Conservation (phyloP, 2,329 filamentous ascomycete genomes). For the Chaetomiaceae sp. region DNA sequence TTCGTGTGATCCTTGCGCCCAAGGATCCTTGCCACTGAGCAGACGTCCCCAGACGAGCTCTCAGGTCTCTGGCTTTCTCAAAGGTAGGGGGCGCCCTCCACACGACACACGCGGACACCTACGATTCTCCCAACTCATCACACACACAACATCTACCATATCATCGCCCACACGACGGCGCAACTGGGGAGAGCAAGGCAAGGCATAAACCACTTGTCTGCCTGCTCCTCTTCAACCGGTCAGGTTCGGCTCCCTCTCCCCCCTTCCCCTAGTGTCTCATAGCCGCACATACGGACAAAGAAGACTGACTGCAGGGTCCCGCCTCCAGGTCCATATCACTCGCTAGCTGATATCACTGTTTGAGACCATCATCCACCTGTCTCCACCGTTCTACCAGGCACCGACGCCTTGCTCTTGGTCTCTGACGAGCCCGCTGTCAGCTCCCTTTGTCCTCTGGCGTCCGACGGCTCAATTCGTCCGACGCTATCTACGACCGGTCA, state of each 20-base stretch:
- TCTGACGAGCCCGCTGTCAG: conserved; percentile 13
- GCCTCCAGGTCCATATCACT: conserved; percentile 15
- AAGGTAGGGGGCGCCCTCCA: conserved; percentile 25
- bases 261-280: conserved; percentile 31
- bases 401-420: conserved; percentile 14
- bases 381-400: conserved; percentile 16
- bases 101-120: conserved; percentile 1
- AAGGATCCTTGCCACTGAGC: conserved; percentile 22
- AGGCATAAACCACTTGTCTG: too few species aligned
- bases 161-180: not conserved
- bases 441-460: conserved; percentile 20
- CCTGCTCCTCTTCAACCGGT: conserved; percentile 26
- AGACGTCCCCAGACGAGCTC: not conserved
- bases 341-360: conserved; percentile 25
- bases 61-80: conserved; percentile 19
- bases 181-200: not conserved
- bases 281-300: conserved; percentile 30
- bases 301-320: conserved; percentile 30
- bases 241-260: conserved; percentile 22
- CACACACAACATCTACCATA: not conserved
- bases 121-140: not conserved
- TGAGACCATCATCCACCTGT: conserved; percentile 20
- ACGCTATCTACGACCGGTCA: not conserved
- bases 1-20: conserved; percentile 26
- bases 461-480: not conserved